Conservation (phyloP, 2,329 filamentous ascomycete species). For the Aureobasidium sp. region DNA sequence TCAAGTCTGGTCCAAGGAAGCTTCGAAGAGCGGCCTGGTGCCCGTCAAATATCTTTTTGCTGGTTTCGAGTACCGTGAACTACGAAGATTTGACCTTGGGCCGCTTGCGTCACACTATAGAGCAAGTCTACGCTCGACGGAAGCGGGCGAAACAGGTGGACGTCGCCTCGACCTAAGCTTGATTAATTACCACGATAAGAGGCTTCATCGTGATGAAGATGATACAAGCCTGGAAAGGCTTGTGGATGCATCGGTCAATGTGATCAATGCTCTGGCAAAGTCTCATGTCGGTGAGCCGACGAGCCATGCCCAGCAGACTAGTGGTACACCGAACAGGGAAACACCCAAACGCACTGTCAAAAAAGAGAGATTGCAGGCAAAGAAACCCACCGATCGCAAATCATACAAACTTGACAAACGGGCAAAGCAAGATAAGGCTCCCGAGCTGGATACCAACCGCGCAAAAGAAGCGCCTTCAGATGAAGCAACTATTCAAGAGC, state of each 20-base stretch:
- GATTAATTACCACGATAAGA: background rate
- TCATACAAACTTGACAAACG: background rate
- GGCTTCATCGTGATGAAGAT: background rate
- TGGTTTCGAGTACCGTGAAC: slow-evolving; percentile 11
- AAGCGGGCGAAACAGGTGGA: slow-evolving; percentile 11
- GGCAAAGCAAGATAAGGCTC: background rate
- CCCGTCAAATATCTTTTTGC: slow-evolving; percentile 11
- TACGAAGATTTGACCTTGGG: background rate
- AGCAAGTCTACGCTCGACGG: background rate
- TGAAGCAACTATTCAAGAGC: background rate
- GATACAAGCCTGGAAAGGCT: background rate
- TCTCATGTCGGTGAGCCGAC: background rate
- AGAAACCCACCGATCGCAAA: background rate
- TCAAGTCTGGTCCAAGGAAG: too few relatives aligned
- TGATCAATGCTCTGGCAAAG: background rate
- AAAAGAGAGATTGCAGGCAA: background rate
- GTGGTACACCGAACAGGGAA: too few relatives aligned
- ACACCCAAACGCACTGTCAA: background rate
- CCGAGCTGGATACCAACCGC: background rate
- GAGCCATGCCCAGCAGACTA: background rate
- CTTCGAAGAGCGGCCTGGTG: too few relatives aligned
- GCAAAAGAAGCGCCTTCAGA: background rate
- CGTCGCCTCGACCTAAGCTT: slow-evolving; percentile 7
- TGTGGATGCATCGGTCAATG: background rate
- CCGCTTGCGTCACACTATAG: background rate